Base-by-base conservation (phyloP, 2,329 filamentous ascomycete species). In the Talaromyces atroroseus region DNA sequence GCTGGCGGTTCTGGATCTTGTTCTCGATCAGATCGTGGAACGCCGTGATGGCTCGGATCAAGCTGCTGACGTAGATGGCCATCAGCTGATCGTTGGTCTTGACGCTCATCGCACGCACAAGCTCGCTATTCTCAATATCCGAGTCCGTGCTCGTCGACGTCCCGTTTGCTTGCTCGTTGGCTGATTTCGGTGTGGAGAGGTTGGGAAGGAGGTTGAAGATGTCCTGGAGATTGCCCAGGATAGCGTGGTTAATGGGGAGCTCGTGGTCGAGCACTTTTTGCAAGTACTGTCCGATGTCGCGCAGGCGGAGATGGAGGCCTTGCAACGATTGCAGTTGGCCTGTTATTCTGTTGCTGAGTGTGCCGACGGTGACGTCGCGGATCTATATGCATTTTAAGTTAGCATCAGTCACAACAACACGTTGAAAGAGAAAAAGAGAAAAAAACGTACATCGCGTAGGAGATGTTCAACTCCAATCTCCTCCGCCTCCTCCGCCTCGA, bases 1-100 rank as follows among this genome's bases (percentile, higher is more conserved):
- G 90, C 76, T 97, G 92, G 72, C 92, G 84, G 77, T 99, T 99
- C 79, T 97, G 92, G 64, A 97, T 96, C 83, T 99, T 99, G 80
- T 99, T 99, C 80, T 99, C 94, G 64, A 99, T 99, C 64, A 99
- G 78, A 71, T 99, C 94, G 74, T 99, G 94, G 86, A 97, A 99
- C 7, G 94, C 94, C 12, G 94, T 97, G 69, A 99, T 99, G 57
- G 94, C 94, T 60, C 94, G 84, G 75, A 99, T 97, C 78, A 97
- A 78, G 78, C 90, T 95, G 77, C 90, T 95, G 54, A 99, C 81
- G 75, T 99, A 99, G 72, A 99, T 97, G 52, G 92, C 86, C 89
- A 99, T 96, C 62, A 99, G 83, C 78, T 99, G 94, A 73, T 99
- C 94, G 70, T 99, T 99, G 58, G 92, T 97, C 84, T 99, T 99